Percentiles rank a stretch among this genome's conserved stretches.
phyloP scores from a whole-genome alignment of 2,329 filamentous ascomycete species.

The Escovopsis sp. region DNA sequence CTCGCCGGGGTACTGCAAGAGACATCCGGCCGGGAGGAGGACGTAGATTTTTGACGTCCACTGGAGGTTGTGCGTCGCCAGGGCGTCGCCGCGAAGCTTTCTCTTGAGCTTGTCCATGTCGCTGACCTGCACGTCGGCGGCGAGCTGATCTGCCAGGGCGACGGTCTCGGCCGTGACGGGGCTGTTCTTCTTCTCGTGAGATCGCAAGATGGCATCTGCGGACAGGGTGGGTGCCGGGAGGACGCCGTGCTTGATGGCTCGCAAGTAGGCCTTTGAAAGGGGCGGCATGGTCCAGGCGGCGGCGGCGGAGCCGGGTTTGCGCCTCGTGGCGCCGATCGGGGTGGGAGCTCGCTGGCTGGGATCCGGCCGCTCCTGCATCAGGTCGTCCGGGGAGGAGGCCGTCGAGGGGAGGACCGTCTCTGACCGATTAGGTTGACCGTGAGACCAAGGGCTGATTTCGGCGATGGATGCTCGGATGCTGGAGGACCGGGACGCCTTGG shows the following conservation, averaged over 20 bases:
- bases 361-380: conserved; percentile 2
- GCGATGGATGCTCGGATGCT: conserved; percentile 31
- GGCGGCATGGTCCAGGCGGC: conserved; percentile 53
- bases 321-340: conserved; percentile 5
- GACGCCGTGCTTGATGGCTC: conserved; percentile 61
- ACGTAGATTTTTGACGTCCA: conserved; percentile 49
- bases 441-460: conserved; percentile 30
- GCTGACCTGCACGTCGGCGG: conserved; percentile 1
- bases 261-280: conserved; percentile 75
- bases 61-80: conserved; percentile 3
- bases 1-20: conserved; percentile 60
- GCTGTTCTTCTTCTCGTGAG: conserved; percentile 33
- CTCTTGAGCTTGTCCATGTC: conserved; percentile 7
- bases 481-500: conserved; percentile 19
- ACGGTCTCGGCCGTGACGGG: conserved; percentile 7
- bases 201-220: conserved; percentile 53
- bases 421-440: conserved; percentile 13
- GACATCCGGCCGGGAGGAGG: conserved; percentile 53
- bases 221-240: conserved; percentile 53
- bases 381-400: conserved; percentile 1
- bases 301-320: conserved; percentile 6
- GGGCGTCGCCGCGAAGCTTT: conserved; percentile 7
- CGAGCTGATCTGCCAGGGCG: conserved; percentile 3
- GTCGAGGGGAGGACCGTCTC: conserved; percentile 6
- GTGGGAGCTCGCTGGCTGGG: conserved; percentile 6